Conservation (phyloP, 2,329 filamentous ascomycete species). For the Neofusicoccum umdonicola region DNA sequence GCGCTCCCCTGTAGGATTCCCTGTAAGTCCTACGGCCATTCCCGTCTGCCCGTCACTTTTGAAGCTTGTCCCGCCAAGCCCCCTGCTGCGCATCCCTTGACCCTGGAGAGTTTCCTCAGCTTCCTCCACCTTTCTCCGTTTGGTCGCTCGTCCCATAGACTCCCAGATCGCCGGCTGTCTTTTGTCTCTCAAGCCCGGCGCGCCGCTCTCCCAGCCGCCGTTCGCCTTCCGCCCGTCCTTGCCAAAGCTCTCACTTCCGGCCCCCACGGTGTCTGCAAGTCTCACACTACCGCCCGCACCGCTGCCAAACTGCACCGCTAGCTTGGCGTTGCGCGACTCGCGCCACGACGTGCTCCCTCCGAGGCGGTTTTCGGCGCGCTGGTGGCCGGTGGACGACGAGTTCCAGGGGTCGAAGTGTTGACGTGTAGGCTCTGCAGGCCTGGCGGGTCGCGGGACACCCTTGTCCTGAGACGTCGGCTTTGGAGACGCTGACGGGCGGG, state of each 20-base stretch:
- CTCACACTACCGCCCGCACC: constrained; percentile 55
- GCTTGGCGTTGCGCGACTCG: constrained; percentile 64
- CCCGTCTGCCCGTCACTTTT: background rate
- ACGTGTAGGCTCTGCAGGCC: constrained; percentile 24
- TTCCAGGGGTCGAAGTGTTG: constrained; percentile 67
- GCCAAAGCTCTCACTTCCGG: constrained; percentile 58
- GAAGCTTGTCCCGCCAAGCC: background rate
- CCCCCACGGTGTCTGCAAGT: constrained; percentile 64
- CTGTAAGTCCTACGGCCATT: background rate
- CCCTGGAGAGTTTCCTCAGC: background rate
- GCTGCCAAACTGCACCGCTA: constrained; percentile 65
- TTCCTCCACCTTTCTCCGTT: constrained; percentile 23
- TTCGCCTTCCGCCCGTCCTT: constrained; percentile 52
- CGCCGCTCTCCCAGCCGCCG: constrained; percentile 51
- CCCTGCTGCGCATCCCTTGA: background rate
- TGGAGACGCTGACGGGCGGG: background rate
- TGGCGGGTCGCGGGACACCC: constrained; percentile 1
- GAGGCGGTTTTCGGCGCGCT: constrained; percentile 67
- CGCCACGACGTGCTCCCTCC: constrained; percentile 68
- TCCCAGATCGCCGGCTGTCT: constrained; percentile 44
- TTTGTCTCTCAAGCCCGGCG: constrained; percentile 48
- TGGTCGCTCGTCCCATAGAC: constrained; percentile 23
- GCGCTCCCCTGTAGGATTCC: background rate
- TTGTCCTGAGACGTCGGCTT: background rate
- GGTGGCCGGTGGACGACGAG: constrained; percentile 73